Evolutionary conservation across 2,329 filamentous ascomycete genomes (phyloP), one percentile per base, ranked within the genome.

Genomic region (Neonectria ditissima): DNA sequence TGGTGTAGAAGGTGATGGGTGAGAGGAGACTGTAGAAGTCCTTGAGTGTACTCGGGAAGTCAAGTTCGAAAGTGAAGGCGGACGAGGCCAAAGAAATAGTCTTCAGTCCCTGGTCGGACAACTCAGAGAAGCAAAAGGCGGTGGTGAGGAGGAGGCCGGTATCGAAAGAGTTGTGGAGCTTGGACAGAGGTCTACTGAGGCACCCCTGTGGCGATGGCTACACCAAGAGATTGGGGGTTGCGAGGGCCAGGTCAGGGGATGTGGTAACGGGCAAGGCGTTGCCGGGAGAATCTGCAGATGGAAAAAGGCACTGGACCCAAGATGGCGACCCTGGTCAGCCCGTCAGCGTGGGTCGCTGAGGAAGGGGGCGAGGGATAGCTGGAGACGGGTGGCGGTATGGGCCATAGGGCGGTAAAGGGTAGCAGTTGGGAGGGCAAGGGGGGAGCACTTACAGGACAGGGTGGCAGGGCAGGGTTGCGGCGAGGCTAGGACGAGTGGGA

Each of bases 151-250:
- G 50, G 61, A 72, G 63, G 62, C 54, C 63, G 58, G 48, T 65
- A 71, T 72, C 68, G 69, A 70, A 65, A 73, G 70, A 73, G 71
- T 48, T 63, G 71, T 71, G 71, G 70, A 71, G 65, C 63, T 56
- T 61, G 41, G 39, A 55, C 24, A 24, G 61, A 60, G 28, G 62
- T 59, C 59, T 55, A 67, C 59, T 63, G 52, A 67, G 51, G 62
- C 39, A 52, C 61, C 69, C 70, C 57, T 69, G 66, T 45, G 56
- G 63, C 59, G 65, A 65, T 66, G 65, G 52, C 55, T 68, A 66
- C 63, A 69, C 65, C 54, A 59, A 66, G 51, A 63, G 54, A 63
- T 62, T 59, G 66, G 56, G 47, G 63, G 67, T 55, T 48, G 37
- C 61, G 55, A 61, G 51, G 67, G 48, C 16, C 30, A 30, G 63